Conservation (phyloP, 2,329 filamentous ascomycete genomes). For the Ceratocystis alfenasii region DNA sequence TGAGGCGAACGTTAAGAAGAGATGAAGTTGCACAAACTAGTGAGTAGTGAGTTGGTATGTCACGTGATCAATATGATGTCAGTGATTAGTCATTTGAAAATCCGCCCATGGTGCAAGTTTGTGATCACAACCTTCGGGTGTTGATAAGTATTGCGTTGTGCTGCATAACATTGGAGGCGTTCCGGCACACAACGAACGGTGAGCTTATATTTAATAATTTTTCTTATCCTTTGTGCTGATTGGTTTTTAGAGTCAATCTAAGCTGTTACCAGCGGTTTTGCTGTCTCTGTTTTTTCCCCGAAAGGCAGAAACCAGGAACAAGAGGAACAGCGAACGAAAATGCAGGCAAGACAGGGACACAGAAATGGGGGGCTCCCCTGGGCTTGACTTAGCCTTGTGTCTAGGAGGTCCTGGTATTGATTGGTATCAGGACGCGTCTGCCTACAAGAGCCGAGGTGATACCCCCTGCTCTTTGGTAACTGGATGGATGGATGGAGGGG, state of each 20-base stretch:
- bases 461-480: too few species aligned
- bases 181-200: too few species aligned
- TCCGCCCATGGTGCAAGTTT: neutral
- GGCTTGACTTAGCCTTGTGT: too few species aligned
- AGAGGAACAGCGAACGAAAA: neutral
- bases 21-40: slow-evolving; percentile 5
- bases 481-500: too few species aligned
- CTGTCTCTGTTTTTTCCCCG: too few species aligned
- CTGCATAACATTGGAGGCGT: neutral
- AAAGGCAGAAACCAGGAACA: neutral
- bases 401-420: too few species aligned
- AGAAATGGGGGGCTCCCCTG: neutral
- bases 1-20: neutral
- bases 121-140: neutral
- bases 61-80: neutral
- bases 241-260: too few species aligned
- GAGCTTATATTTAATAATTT: too few species aligned
- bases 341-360: neutral
- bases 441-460: neutral
- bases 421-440: neutral
- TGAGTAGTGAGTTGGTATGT: neutral
- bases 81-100: neutral
- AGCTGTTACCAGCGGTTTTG: too few species aligned
- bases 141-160: neutral
- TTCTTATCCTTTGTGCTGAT: too few species aligned